A percentile compares a stretch with the other conserved stretches of the same genome.
Evolutionary conservation across 306 rosid genomes (phyloP).

Genomic region (Vigna hirtella): DNA sequence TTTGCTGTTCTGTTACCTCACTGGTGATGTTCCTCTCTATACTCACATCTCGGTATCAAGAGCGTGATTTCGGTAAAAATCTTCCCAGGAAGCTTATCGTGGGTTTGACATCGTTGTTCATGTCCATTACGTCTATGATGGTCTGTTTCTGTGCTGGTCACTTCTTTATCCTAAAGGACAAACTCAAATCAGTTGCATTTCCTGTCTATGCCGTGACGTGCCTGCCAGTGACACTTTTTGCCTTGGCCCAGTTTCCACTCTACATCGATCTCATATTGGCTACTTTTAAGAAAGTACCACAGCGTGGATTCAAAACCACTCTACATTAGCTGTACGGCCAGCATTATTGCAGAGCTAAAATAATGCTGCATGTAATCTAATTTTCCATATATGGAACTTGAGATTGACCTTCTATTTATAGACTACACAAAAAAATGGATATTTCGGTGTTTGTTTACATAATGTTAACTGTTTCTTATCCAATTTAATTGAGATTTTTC

Average conservation of each 20-base stretch:
- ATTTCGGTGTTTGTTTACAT: background rate
- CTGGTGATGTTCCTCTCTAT: conserved; percentile 53
- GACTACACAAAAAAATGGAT: background rate
- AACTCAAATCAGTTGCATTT: conserved; percentile 43
- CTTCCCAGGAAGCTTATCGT: conserved; percentile 52
- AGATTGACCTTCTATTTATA: conserved; percentile 9
- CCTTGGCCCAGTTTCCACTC: conserved; percentile 53
- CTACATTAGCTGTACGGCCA: background rate
- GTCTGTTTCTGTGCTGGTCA: conserved; percentile 54
- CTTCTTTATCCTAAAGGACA: conserved; percentile 44
- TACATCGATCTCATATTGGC: conserved; percentile 57
- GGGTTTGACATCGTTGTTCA: conserved; percentile 53
- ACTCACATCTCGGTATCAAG: conserved; percentile 52
- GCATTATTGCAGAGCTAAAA: background rate
- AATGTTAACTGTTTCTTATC: background rate
- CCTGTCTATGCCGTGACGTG: conserved; percentile 56
- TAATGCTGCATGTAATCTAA: conserved; percentile 14
- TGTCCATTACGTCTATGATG: conserved; percentile 53
- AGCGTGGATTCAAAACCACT: conserved; percentile 45
- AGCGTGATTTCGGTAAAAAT: conserved; percentile 37
- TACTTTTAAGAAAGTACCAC: conserved; percentile 50
- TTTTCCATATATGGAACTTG: background rate
- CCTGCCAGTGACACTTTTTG: conserved; percentile 55
- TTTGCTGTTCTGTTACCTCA: conserved; percentile 46
- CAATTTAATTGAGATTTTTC: conserved; percentile 28